Percentiles rank a stretch among this genome's conserved stretches.
Conservation (phyloP, 176 grass and related monocot genomes). For the Saccharum spontaneum region DNA sequence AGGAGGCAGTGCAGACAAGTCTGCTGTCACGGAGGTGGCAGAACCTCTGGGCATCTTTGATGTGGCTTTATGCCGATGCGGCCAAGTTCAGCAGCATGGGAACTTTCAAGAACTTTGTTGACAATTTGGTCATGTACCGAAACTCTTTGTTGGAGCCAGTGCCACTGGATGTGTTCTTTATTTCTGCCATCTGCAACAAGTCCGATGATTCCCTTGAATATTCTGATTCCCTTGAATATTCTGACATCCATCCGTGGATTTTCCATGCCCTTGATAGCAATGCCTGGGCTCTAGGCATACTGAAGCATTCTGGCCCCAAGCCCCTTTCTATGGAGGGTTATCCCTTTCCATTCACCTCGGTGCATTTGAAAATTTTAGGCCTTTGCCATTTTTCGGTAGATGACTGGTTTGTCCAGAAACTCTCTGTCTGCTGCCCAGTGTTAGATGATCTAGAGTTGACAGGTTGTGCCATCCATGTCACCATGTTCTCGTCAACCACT, state of each 20-base stretch:
- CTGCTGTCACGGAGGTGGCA: slow-evolving; percentile 1
- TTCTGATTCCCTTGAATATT: slow-evolving; percentile 15
- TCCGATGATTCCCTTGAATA: background rate
- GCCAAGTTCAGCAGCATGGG: slow-evolving; percentile 19
- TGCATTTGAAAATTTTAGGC: background rate
- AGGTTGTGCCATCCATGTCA: slow-evolving; percentile 17
- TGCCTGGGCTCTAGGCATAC: slow-evolving; percentile 10
- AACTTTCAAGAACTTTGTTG: slow-evolving; percentile 17
- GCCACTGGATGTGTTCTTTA: slow-evolving; percentile 15
- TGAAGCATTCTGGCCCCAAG: background rate
- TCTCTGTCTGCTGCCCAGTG: slow-evolving; percentile 13
- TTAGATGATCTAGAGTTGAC: slow-evolving; percentile 7
- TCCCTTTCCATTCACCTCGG: slow-evolving; percentile 10
- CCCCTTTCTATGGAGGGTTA: slow-evolving; percentile 9
- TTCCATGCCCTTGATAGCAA: slow-evolving; percentile 10
- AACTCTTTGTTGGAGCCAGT: background rate
- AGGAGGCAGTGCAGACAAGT: background rate
- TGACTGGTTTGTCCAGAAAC: slow-evolving; percentile 11
- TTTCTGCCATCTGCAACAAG: background rate
- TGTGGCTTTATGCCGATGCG: background rate
- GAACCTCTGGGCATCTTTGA: slow-evolving; percentile 4
- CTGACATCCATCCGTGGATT: slow-evolving; percentile 31
- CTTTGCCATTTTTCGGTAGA: slow-evolving; percentile 19
- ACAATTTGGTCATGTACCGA: background rate
- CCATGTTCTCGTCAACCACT: background rate